These are phyloP conservation scores for Neurospora sp. DNA, from an alignment of 495 filamentous ascomycete genomes.

Conservation along the genomic window DNA sequence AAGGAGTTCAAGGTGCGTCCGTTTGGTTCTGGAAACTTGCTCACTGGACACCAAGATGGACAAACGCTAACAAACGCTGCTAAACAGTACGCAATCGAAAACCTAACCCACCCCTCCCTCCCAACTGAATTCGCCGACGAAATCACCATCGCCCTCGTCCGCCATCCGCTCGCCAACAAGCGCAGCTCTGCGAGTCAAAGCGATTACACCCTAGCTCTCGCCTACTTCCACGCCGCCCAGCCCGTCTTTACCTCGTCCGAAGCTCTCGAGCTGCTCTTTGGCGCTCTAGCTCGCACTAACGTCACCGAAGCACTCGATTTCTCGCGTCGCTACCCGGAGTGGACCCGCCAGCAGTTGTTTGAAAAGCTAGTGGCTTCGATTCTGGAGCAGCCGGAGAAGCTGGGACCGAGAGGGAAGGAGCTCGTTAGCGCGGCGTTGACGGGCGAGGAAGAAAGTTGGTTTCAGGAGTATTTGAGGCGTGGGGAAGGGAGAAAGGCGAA, in stretches of 20 bases:
- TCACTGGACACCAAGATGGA: neutral
- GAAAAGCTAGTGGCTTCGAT: constrained; percentile 56
- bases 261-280: constrained; percentile 53
- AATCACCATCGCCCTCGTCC: constrained; percentile 60
- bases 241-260: constrained; percentile 51
- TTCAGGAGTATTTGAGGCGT: constrained; percentile 50
- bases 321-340: constrained; percentile 51
- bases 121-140: constrained; percentile 74
- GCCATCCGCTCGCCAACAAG: constrained; percentile 40
- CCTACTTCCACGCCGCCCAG: constrained; percentile 65
- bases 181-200: neutral
- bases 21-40: neutral
- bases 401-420: constrained; percentile 50
- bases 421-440: constrained; percentile 61
- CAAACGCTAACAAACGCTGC: constrained; percentile 3
- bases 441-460: constrained; percentile 60
- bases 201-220: constrained; percentile 56
- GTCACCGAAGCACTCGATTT: constrained; percentile 68
- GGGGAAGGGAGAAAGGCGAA: constrained; percentile 52
- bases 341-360: constrained; percentile 50
- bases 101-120: constrained; percentile 64
- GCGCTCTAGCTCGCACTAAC: constrained; percentile 53
- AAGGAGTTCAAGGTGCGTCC: constrained; percentile 50
- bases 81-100: constrained; percentile 52
- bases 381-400: constrained; percentile 33